phyloP scores from a whole-genome alignment of 257 asterid genomes.

The Gentiana dahurica region DNA sequence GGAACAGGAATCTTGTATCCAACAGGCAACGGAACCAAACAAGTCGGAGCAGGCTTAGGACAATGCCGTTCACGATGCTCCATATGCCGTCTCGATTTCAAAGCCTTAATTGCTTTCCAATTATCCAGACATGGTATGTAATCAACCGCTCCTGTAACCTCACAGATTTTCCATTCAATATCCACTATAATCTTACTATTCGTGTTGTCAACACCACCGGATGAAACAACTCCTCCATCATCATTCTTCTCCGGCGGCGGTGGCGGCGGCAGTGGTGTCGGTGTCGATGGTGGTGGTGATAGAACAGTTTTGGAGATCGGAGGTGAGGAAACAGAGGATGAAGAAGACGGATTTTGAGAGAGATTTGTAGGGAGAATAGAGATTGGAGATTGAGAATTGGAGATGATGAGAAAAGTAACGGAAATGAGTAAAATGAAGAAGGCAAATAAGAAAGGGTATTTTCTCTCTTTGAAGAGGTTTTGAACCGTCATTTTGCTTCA shows the following conservation, averaged over 20 bases:
- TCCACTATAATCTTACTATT: constrained; percentile 13
- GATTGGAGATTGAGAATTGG: constrained; percentile 16
- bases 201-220: background rate
- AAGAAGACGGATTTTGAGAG: background rate
- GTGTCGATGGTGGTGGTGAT: constrained; percentile 4
- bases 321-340: background rate
- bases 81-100: constrained; percentile 54
- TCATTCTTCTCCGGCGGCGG: background rate
- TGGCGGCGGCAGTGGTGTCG: constrained; percentile 5
- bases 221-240: background rate
- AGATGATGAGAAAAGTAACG: constrained; percentile 53
- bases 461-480: constrained; percentile 48
- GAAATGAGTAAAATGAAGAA: constrained; percentile 49
- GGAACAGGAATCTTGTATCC: constrained; percentile 70
- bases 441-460: constrained; percentile 61
- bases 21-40: constrained; percentile 69
- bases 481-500: constrained; percentile 19
- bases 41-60: constrained; percentile 50
- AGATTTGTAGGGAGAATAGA: background rate
- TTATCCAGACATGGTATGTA: constrained; percentile 91
- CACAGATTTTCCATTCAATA: constrained; percentile 55
- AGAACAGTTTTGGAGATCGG: constrained; percentile 5
- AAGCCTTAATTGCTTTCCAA: constrained; percentile 43
- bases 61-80: constrained; percentile 98
- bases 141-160: constrained; percentile 42